Base-by-base conservation (phyloP, 2,329 filamentous ascomycete genomes). In the Neofusicoccum ribis region DNA sequence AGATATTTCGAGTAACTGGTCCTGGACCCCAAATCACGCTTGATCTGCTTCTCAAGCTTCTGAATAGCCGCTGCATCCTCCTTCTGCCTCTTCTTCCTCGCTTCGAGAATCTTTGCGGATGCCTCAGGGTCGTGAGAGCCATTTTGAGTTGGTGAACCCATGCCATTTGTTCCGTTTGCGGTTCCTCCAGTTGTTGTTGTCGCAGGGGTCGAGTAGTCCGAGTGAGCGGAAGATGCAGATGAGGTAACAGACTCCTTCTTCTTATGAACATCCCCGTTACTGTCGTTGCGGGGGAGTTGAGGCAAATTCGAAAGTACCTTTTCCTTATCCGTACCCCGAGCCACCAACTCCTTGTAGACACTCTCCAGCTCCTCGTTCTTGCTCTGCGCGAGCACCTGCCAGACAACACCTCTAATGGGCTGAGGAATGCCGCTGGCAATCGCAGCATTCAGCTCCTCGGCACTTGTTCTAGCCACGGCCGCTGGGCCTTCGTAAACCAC, bases 1-100 rank as follows among this genome's bases (percentile, higher is more conserved):
- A 96, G 91, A 79, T 96, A 97, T 78, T 97, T 98, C 65, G 94
- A 97, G 79, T 93, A 99, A 78, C 93, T 97, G 44, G 95, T 99
- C 69, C 95, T 86, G 34, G 93, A 89, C 44, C 96, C 96, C 68
- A 99, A 82, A 76, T 99, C 95, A 67, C 93, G 89, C 70, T 90
- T 91, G 73, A 99, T 99, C 1, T 85, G 84, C 81, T 97, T 98
- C 77, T 99, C 95, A 3, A 99, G 84, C 77, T 91, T 97, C 69
- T 88, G 84, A 5, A 98, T 76, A 9, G 88, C 85, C 8, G 84
- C 88, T 1, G 86, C 83, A 72, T 96, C 93, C 66, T 93, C 90
- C 73, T 93, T 93, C 36, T 89, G 86, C 74, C 89, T 92, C 79
- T 89, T 91, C 72, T 92, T 90, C 72, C 88, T 89, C 72, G 92